These are phyloP conservation scores for Aphanomyces invadans DNA, from an alignment of 352 stramenopile genomes.

Conservation along the genomic window DNA sequence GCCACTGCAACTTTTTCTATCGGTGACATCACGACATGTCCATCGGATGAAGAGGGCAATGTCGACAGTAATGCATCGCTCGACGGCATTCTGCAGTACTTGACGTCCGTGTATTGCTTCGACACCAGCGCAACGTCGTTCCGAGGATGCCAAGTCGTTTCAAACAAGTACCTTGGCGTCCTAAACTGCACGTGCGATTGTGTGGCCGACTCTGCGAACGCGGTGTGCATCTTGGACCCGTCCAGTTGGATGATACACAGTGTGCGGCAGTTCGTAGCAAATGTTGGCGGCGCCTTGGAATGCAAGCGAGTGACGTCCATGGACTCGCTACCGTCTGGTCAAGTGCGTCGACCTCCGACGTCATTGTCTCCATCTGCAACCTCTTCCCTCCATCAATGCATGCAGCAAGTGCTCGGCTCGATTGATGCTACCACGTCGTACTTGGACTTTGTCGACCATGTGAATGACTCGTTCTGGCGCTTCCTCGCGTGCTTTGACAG, in stretches of 20 bases:
- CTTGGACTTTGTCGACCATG: neutral
- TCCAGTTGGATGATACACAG: conserved; percentile 5
- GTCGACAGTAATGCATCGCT: too few relatives aligned
- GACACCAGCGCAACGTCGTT: neutral
- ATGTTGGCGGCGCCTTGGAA: neutral
- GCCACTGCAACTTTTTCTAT: neutral
- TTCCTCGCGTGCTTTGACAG: neutral
- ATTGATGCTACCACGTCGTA: neutral
- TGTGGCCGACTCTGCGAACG: too few relatives aligned
- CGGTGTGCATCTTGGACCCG: neutral
- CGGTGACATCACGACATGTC: too few relatives aligned
- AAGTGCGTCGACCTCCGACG: neutral
- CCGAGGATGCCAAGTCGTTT: neutral
- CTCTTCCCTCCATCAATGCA: neutral
- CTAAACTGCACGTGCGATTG: neutral
- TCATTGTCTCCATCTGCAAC: neutral
- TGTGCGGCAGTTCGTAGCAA: neutral
- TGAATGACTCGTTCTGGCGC: neutral
- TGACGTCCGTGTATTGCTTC: neutral
- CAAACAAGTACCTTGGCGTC: neutral
- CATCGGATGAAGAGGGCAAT: neutral
- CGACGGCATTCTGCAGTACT: neutral
- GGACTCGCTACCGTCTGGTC: neutral
- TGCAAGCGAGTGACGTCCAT: neutral
- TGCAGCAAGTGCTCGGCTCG: neutral